A percentile compares a stretch with the other conserved stretches of the same genome.
Evolutionary conservation across 2,329 filamentous ascomycete genomes (phyloP).

Genomic region (Fusarium sp.): DNA sequence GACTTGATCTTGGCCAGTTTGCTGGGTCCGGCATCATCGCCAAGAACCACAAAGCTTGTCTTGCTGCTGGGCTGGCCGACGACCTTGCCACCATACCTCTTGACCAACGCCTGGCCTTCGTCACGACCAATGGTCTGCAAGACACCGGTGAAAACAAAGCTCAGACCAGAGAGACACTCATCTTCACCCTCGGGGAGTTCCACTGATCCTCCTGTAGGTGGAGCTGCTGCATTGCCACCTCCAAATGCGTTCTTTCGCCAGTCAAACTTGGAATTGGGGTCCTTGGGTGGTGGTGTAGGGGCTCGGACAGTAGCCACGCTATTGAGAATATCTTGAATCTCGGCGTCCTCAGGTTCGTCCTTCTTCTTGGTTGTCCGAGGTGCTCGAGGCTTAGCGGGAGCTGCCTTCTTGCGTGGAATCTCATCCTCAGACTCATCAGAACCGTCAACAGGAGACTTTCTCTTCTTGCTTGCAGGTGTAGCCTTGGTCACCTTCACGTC

Average conservation of each 20-base stretch:
- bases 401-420: slow-evolving; percentile 70
- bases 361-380: slow-evolving; percentile 71
- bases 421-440: slow-evolving; percentile 70
- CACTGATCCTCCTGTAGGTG: slow-evolving; percentile 72
- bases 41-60: slow-evolving; percentile 93
- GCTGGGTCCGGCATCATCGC: slow-evolving; percentile 90
- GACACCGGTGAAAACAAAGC: slow-evolving; percentile 95
- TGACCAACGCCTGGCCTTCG: slow-evolving; percentile 87
- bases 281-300: slow-evolving; percentile 83
- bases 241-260: slow-evolving; percentile 73
- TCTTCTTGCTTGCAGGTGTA: slow-evolving; percentile 61
- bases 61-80: slow-evolving; percentile 88
- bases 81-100: slow-evolving; percentile 93
- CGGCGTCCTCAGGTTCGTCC: slow-evolving; percentile 74
- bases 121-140: slow-evolving; percentile 84
- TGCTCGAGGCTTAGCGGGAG: slow-evolving; percentile 70
- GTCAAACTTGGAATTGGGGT: slow-evolving; percentile 81
- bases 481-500: slow-evolving; percentile 49
- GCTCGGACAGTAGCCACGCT: slow-evolving; percentile 86
- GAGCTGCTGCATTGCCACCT: slow-evolving; percentile 69
- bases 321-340: slow-evolving; percentile 85
- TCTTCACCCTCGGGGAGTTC: slow-evolving; percentile 87
- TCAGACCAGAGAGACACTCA: slow-evolving; percentile 89
- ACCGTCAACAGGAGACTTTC: slow-evolving; percentile 68
- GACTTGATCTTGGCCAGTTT: slow-evolving; percentile 90